These are phyloP conservation scores for Gastrodia elata DNA, from an alignment of 106 monocot species.

Conservation along the genomic window DNA sequence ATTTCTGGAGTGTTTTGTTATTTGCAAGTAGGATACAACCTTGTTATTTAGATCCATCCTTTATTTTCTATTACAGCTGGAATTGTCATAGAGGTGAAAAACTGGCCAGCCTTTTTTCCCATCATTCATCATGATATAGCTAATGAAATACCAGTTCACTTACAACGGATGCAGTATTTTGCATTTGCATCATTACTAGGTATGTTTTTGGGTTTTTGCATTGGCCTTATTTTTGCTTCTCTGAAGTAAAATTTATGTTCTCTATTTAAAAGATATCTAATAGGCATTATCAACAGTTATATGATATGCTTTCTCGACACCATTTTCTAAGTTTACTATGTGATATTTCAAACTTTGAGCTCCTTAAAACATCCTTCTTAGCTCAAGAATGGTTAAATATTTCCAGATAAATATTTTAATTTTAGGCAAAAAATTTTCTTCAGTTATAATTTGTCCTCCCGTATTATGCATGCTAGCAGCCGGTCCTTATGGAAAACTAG, in stretches of 20 bases:
- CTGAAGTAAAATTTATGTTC: slow-evolving; percentile 1
- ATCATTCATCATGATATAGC: slow-evolving; percentile 75
- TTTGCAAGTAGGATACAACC: background rate
- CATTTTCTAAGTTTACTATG: background rate
- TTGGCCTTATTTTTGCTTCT: background rate
- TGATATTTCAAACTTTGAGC: background rate
- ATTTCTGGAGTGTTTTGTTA: background rate
- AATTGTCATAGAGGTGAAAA: slow-evolving; percentile 57
- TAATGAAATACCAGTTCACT: slow-evolving; percentile 58
- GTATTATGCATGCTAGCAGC: background rate
- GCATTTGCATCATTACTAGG: slow-evolving; percentile 73
- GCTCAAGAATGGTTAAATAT: background rate
- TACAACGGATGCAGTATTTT: slow-evolving; percentile 69
- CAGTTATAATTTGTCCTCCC: background rate
- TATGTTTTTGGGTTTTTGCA: slow-evolving; percentile 14
- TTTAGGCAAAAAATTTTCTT: background rate
- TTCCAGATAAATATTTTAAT: background rate
- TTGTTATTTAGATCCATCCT: background rate
- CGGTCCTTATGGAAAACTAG: background rate
- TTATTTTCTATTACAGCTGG: slow-evolving; percentile 40
- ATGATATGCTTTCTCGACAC: background rate
- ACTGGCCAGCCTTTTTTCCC: slow-evolving; percentile 70
- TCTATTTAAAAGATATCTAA: background rate
- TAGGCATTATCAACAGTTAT: background rate
- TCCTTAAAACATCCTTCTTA: background rate